These are phyloP conservation scores for Cladosporium sp. DNA, from an alignment of 2,329 filamentous ascomycete species.

Conservation along the genomic window DNA sequence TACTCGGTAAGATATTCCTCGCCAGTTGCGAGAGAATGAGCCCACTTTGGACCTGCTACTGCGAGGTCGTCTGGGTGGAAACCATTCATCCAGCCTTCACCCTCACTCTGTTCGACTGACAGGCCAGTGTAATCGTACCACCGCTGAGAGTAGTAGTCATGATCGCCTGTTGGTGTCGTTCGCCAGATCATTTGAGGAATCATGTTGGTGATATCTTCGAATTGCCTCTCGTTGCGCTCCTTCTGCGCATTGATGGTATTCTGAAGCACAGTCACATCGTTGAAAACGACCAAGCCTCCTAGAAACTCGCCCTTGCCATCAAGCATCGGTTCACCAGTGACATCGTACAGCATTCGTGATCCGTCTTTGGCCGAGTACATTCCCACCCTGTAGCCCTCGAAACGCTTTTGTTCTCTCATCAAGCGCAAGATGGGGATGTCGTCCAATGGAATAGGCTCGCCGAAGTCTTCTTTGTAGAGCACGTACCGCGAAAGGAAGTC, in stretches of 20 bases:
- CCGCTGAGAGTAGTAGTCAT: slow-evolving; percentile 71
- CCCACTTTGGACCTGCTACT: slow-evolving; percentile 54
- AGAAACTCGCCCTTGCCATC: slow-evolving; percentile 67
- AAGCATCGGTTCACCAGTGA: slow-evolving; percentile 61
- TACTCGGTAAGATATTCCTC: slow-evolving; percentile 68
- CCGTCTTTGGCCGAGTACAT: slow-evolving; percentile 53
- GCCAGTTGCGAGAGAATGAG: slow-evolving; percentile 59
- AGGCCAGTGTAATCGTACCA: slow-evolving; percentile 78
- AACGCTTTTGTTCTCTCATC: slow-evolving; percentile 56
- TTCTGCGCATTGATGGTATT: slow-evolving; percentile 66
- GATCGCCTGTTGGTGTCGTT: slow-evolving; percentile 57
- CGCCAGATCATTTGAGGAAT: slow-evolving; percentile 60
- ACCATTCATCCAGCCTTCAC: slow-evolving; percentile 56
- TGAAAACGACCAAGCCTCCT: slow-evolving; percentile 66
- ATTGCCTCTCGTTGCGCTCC: slow-evolving; percentile 66
- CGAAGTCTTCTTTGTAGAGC: slow-evolving; percentile 64
- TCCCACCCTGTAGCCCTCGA: slow-evolving; percentile 58
- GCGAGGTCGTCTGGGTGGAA: slow-evolving; percentile 68
- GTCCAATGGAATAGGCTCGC: slow-evolving; percentile 48
- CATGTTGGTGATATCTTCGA: slow-evolving; percentile 69
- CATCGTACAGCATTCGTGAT: slow-evolving; percentile 57
- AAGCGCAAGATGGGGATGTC: slow-evolving; percentile 65
- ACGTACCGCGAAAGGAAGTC: slow-evolving; percentile 58
- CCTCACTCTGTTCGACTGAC: slow-evolving; percentile 56
- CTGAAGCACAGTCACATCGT: slow-evolving; percentile 66